A percentile compares a stretch with the other conserved stretches of the same genome.
Evolutionary conservation across 2,329 filamentous ascomycete genomes (phyloP).

Genomic region (Pyrenochaeta sp.): DNA sequence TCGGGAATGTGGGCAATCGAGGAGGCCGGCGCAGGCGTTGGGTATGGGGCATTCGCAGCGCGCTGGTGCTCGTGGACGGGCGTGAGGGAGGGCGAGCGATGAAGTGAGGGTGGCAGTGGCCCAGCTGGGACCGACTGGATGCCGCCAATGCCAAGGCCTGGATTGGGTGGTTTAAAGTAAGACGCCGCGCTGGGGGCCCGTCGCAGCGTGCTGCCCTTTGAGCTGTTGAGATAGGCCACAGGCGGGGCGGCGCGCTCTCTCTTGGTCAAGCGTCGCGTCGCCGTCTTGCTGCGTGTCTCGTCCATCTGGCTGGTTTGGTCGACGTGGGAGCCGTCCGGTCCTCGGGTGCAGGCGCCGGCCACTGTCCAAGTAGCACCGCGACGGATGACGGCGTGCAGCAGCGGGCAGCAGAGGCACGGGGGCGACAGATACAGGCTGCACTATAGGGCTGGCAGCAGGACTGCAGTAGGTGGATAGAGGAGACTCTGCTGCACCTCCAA

Average conservation of each 20-base stretch:
- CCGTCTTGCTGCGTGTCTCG: slow-evolving; percentile 21
- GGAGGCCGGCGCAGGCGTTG: slow-evolving; percentile 4
- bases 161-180: slow-evolving; percentile 23
- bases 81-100: slow-evolving; percentile 24
- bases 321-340: neutral
- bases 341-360: neutral
- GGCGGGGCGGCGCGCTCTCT: slow-evolving; percentile 25
- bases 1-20: slow-evolving; percentile 16
- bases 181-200: slow-evolving; percentile 27
- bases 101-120: too few relatives aligned
- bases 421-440: slow-evolving; percentile 1
- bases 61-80: slow-evolving; percentile 26
- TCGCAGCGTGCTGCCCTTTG: slow-evolving; percentile 22
- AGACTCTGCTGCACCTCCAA: neutral
- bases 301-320: slow-evolving; percentile 17
- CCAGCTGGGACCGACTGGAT: too few relatives aligned
- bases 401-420: slow-evolving; percentile 1
- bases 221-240: slow-evolving; percentile 24
- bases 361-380: too few relatives aligned
- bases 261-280: slow-evolving; percentile 23
- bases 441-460: slow-evolving; percentile 1
- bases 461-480: slow-evolving; percentile 1
- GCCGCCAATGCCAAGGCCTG: slow-evolving; percentile 20
- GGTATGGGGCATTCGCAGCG: neutral
- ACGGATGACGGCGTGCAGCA: slow-evolving; percentile 1